Evolutionary conservation across 192 early-diverging fungal genomes (phyloP), one percentile per base, ranked within the genome.

Genomic region (Coemansia sp.): DNA sequence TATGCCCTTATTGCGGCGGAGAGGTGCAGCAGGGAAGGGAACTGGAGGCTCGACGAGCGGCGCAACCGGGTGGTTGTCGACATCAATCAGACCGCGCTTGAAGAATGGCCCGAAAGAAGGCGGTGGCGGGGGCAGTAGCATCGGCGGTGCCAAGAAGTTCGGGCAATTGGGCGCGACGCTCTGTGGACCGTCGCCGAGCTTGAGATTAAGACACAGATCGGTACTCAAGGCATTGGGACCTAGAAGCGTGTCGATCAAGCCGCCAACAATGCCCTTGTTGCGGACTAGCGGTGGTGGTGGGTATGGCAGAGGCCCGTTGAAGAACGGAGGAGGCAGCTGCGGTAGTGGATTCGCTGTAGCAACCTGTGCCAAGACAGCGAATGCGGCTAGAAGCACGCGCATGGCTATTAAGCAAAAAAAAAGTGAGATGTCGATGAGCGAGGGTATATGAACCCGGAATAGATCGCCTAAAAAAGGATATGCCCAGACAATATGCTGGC

Each of bases 121-220:
- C 2, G 66, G 66, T 30, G 61, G 44, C 3, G 77, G 76, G 14
- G 78, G 79, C 30, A 72, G 67, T 10, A 81, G 70, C 62, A 80
- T 59, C 8, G 78, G 74, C 40, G 79, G 79, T 3, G 74, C 64
- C 6, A 81, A 26, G 28, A 67, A 81, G 79, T 81, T 81, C 10
- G 79, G 79, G 39, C 79, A 82, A 44, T 69, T 67, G 39, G 79
- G 79, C 4, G 74, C 74, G 52, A 82, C 26, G 66, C 79, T 82
- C 63, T 82, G 79, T 26, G 79, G 79, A 4, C 79, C 79, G 63
- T 82, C 79, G 61, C 79, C 79, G 3, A 82, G 75, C 72, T 82
- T 82, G 68, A 82, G 75, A 3, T 82, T 67, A 6, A 82, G 57
- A 17, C 79, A 82, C 33, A 76, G 50, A 47, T 82, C 79, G 30